phyloP scores from a whole-genome alignment of 495 filamentous ascomycete species.

The Rhypophila decipiens region DNA sequence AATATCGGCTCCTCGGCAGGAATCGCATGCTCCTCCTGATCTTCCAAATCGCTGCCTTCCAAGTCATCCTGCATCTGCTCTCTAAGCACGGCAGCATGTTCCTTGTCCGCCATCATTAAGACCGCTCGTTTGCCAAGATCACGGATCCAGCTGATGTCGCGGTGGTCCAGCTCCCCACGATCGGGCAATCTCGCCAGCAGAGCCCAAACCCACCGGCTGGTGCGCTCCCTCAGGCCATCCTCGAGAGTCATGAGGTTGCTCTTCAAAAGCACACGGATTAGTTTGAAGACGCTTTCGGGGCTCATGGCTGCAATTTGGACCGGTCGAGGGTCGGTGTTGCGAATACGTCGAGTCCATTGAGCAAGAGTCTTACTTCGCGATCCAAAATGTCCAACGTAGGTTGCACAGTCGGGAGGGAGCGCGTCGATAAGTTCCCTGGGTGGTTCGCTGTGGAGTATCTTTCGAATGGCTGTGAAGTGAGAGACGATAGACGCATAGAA shows the following conservation, averaged over 20 bases:
- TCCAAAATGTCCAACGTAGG: constrained; percentile 43
- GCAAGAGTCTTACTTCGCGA: constrained; percentile 40
- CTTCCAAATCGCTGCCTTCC: constrained; percentile 19
- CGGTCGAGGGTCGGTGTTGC: constrained; percentile 54
- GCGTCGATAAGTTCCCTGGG: constrained; percentile 40
- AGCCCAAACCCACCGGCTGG: constrained; percentile 57
- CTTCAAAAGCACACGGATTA: constrained; percentile 42
- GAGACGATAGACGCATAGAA: constrained; percentile 59
- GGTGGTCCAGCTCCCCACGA: constrained; percentile 48
- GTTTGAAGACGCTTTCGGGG: constrained; percentile 49
- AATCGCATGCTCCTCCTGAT: constrained; percentile 12
- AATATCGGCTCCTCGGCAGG: not conserved
- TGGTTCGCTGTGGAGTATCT: constrained; percentile 49
- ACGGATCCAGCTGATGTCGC: constrained; percentile 50
- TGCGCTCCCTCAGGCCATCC: constrained; percentile 37
- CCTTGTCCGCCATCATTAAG: constrained; percentile 45
- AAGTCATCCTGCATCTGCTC: constrained; percentile 27
- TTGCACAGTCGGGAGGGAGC: constrained; percentile 53
- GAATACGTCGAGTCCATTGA: constrained; percentile 42
- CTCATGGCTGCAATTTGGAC: constrained; percentile 66
- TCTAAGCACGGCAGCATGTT: constrained; percentile 35
- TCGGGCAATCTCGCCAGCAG: constrained; percentile 53
- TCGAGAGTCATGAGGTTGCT: constrained; percentile 43
- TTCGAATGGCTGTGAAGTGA: constrained; percentile 54
- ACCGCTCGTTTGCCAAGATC: constrained; percentile 57